Evolutionary conservation across 2,329 filamentous ascomycete species (phyloP), one percentile per base, ranked within the genome.

Genomic region (Colletotrichum noveboracense): DNA sequence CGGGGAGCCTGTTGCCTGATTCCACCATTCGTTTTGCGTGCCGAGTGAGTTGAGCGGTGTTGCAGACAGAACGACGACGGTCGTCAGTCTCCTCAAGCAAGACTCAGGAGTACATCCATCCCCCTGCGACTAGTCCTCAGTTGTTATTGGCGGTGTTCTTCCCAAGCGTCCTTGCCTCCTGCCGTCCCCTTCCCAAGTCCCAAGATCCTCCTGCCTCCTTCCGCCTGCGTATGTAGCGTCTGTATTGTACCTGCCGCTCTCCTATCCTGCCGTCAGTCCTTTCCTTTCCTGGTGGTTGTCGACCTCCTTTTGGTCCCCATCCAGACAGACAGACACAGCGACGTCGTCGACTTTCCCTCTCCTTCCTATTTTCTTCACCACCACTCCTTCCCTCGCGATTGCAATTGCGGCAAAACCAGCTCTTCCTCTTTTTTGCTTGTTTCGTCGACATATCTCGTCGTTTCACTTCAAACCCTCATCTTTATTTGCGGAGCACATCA

Each of bases 271-370:
- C 70, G 58, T 36, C 26, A 30, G 12, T 65, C 68, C 60, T 56
- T 64, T 71, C 60, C 68, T 56, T 55, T 71, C 38, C 68, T 30
- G 66, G 52, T 61, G 70, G 30, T 32, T 10, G 16, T 69, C 21
- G 67, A 62, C 67, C 67, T 70, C 67, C 56, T 64, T 69, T 69
- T 34, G n/a, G 71, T 67, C 56, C 52, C 68, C 62, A 52, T 75
- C 55, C 62, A 48, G 4, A 5, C 38, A 48, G 18, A n/a, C 38
- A 32, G 21, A 52, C 43, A 52, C 34, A 55, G 14, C 65, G 18
- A 56, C 65, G 48, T 58, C n/a, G 8, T 24, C 28, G 24, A 64
- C 55, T 43, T 18, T 66, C 26, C 56, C 21, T 10, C 56, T 65
- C 38, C 56, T 75, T 64, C 16, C 52, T 26, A 66, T 30, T 36